These are phyloP conservation scores for Austropuccinia psidii DNA, from an alignment of 1,284 basidiomycete genomes.

Conservation along the genomic window DNA sequence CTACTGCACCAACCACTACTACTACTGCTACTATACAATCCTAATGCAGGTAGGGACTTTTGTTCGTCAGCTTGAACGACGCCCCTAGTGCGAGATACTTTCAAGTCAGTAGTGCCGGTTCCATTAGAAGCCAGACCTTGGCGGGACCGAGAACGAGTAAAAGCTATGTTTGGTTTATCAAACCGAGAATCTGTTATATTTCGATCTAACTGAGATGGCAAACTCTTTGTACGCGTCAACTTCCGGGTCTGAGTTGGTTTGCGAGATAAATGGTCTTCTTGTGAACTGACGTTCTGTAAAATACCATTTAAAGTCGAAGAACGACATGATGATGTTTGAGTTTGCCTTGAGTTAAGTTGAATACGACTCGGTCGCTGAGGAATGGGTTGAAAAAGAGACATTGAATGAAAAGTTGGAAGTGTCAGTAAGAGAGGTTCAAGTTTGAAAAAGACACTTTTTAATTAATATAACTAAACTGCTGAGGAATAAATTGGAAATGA, in stretches of 20 bases:
- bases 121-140: background rate
- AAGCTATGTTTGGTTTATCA: background rate
- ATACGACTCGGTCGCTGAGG: background rate
- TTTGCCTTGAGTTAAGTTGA: background rate
- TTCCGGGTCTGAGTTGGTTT: background rate
- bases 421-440: background rate
- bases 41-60: background rate
- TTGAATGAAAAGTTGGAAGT: background rate
- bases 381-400: background rate
- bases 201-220: background rate
- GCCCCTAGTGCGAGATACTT: background rate
- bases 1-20: slow-evolving; percentile 15
- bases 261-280: background rate
- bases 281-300: background rate
- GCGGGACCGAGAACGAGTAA: background rate
- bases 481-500: no score
- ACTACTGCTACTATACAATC: slow-evolving; percentile 8
- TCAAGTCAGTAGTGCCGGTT: background rate
- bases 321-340: background rate
- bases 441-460: no score
- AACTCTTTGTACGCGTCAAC: slow-evolving; percentile 18
- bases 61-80: background rate
- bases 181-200: background rate
- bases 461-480: no score
- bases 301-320: background rate